Evolutionary conservation across 2,329 filamentous ascomycete genomes (phyloP), one percentile per base, ranked within the genome.

Genomic region (Claviceps humidiphila): DNA sequence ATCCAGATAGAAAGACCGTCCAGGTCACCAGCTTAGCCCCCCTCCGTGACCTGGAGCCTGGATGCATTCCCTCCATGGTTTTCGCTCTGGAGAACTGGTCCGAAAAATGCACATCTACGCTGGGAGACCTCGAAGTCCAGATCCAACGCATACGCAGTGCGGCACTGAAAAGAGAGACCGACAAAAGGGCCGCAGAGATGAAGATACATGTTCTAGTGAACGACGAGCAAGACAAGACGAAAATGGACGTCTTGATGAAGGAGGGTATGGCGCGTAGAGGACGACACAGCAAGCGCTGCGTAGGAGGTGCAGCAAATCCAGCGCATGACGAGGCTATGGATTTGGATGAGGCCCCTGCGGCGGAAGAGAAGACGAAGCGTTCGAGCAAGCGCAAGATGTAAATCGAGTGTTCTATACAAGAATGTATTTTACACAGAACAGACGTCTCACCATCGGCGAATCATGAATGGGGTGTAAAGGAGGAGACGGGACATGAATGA

Each of bases 1-100:
- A 96, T 64, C 88, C 90, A 4, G 80, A 80, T 53, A 77, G 84
- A 52, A 80, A 84, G 38, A 76, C 78, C 55, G 85, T 97, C 22
- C 80, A 84, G 63, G 82, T 97, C 51, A 84, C 83, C 49, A 84
- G 86, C 55, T 82, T 96, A 37, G 82, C 90, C 0, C 86, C 93
- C 0, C 79, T 96, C 1, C 89, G 93, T 20, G 93, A 98, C 65
- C 79, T 95, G 1, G 78, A 81, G 1, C 89, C 89, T 0, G 80
- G 81, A 53, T 80, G 83, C 52, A 76, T 95, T 13, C 78, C 82
- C 0, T 68, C 71, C 1, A 84, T 96, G 71, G 76, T 89, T 30
- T 66, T 70, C 3, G 78, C 82, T 13, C 76, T 98, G 11, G 74
- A 76, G 34, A 76, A 76, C 52, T 98, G 91, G 91, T 82, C 85